Conservation (phyloP, 139 green algal species). For the Chlorella sorokiniana region DNA sequence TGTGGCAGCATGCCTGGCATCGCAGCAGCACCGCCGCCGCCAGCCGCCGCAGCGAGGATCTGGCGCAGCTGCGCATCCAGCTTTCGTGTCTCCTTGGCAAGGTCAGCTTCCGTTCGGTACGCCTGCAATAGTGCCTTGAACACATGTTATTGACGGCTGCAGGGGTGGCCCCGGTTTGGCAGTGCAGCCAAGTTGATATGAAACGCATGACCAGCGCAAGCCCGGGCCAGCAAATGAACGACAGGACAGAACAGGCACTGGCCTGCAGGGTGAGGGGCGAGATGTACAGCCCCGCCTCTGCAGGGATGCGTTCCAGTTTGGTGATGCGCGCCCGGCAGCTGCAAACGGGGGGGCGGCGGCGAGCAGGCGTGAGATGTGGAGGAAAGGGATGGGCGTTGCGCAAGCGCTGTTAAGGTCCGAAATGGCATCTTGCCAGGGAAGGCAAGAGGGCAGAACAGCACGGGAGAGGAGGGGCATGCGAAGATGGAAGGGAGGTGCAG, state of each 20-base stretch:
- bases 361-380: too few relatives aligned
- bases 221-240: too few relatives aligned
- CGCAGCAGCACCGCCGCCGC: not conserved
- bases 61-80: slow-evolving; percentile 39
- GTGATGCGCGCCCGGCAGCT: slow-evolving; percentile 66
- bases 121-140: too few relatives aligned
- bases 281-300: slow-evolving; percentile 63
- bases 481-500: too few relatives aligned
- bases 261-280: slow-evolving; percentile 71
- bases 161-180: too few relatives aligned
- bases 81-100: slow-evolving; percentile 56
- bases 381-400: not conserved
- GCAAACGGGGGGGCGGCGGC: not conserved
- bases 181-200: too few relatives aligned
- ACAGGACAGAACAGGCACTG: too few relatives aligned
- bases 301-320: slow-evolving; percentile 61
- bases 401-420: not conserved
- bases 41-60: not conserved
- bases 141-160: too few relatives aligned
- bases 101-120: slow-evolving; percentile 48
- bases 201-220: too few relatives aligned
- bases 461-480: too few relatives aligned
- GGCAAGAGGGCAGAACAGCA: too few relatives aligned
- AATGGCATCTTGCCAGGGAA: too few relatives aligned
- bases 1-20: not conserved